Base-by-base conservation (phyloP, 2,329 filamentous ascomycete genomes). In the Epichloe baconii region DNA sequence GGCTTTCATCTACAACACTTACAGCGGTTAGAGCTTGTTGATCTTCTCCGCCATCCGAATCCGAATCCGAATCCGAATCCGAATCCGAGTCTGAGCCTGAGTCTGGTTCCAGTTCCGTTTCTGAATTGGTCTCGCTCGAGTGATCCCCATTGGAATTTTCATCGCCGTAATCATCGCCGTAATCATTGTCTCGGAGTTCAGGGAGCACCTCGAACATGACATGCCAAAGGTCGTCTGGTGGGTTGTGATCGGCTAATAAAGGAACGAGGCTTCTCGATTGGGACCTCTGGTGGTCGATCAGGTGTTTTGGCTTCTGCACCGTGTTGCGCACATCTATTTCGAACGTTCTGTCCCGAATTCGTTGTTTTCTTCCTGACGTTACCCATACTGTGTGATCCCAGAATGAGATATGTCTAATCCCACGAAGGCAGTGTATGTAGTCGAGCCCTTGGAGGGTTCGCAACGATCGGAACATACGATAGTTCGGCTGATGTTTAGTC, bases 401-500 rank as follows among this genome's bases (percentile, higher is more conserved):
- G 49, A 76, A 69, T 0, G 64, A 60, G 0, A 75, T 52, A n/a
- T 58, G 60, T 1, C 59, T 52, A 44, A 77, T 54, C 0, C 73
- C 74, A 1, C 75, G 68, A 4, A 77, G 67, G 23, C 65, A 60
- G 12, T 65, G 59, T 3, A 77, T 41, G 26, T 68, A 71, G 41
- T 76, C 72, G 1, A 71, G 54, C 0, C 75, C 75, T 26, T 75
- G 73, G 0, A 74, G 19, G 0, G 59, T 68, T 1, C 71, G 61
- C 8, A 78, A 57, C 0, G 61, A 58, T 2, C 75, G 63, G 1
- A 52, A 56, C 5, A 52, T 54, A 0, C 73, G 63, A 11, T 53
- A 65, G 47, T 76, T 73, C 0, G 71, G 68, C 40, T 77, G 74
- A 0, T 47, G 23, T 0, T 43, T 31, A 0, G 71, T 75, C 12